Evolutionary conservation across 129 eudicot genomes (phyloP).

Genomic region (Helichrysum umbraculigerum): DNA sequence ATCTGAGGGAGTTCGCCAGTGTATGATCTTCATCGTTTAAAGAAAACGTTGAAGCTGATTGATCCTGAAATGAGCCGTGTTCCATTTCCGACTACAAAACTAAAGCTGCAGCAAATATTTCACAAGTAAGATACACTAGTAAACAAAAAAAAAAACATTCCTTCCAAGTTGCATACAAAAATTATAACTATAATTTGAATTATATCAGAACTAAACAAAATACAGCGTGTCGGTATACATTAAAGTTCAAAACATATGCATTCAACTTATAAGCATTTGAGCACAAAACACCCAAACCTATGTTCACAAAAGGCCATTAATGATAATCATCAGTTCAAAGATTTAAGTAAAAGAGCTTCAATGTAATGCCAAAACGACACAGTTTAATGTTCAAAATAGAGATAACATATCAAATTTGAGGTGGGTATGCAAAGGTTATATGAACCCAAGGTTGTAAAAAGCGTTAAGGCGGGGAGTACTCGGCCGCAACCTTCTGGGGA

Average conservation of each 20-base stretch:
- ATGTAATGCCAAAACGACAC: background rate
- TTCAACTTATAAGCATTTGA: background rate
- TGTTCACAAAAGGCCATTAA: too few relatives aligned
- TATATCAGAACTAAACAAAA: background rate
- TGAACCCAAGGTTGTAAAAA: too few relatives aligned
- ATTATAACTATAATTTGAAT: background rate
- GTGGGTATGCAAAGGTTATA: background rate
- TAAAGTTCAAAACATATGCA: background rate
- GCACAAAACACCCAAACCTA: background rate
- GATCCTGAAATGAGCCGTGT: slow-evolving; percentile 66
- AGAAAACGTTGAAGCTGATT: slow-evolving; percentile 55
- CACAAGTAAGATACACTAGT: background rate
- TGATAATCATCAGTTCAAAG: background rate
- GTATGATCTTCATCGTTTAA: slow-evolving; percentile 83
- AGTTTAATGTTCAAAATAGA: background rate
- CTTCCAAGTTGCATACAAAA: background rate
- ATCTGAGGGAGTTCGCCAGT: slow-evolving; percentile 63
- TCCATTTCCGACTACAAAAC: slow-evolving; percentile 48
- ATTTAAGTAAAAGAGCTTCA: slow-evolving; percentile 8
- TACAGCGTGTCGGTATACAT: background rate
- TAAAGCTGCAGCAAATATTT: background rate
- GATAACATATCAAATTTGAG: background rate
- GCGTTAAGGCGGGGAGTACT: too few relatives aligned
- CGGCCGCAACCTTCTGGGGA: too few relatives aligned
- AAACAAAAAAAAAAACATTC: background rate